These are phyloP conservation scores for Pugionium dolabratum DNA, from an alignment of 345 rosid genomes.

Conservation along the genomic window DNA sequence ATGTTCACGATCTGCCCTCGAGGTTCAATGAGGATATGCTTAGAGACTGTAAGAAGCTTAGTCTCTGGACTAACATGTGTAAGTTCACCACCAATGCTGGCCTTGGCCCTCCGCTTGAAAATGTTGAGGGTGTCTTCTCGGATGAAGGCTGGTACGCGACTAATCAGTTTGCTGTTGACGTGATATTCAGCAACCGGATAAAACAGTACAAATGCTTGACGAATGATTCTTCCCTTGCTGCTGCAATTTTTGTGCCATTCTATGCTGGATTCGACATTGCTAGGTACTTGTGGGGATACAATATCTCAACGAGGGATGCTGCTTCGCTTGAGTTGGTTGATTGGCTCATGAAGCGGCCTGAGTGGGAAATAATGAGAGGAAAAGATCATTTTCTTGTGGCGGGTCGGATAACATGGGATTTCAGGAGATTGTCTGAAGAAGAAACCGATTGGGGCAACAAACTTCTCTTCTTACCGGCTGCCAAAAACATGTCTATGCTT, in stretches of 20 bases:
- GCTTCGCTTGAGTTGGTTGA: conserved; percentile 81
- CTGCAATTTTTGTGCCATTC: conserved; percentile 84
- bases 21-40: conserved; percentile 89
- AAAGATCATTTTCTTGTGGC: conserved; percentile 92
- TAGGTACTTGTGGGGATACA: conserved; percentile 81
- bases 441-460: conserved; percentile 90
- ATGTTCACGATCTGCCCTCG: conserved; percentile 73
- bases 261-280: conserved; percentile 90
- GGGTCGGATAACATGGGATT: conserved; percentile 94
- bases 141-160: conserved; percentile 86
- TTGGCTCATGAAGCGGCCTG: conserved; percentile 83
- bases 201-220: conserved; percentile 88
- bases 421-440: conserved; percentile 70
- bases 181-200: conserved; percentile 80
- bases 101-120: conserved; percentile 81
- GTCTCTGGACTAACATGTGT: conserved; percentile 93
- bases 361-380: conserved; percentile 84
- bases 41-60: conserved; percentile 73
- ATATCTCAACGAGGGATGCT: conserved; percentile 70
- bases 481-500: conserved; percentile 89
- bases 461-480: conserved; percentile 81
- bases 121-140: conserved; percentile 75
- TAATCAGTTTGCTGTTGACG: conserved; percentile 85
- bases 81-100: conserved; percentile 80
- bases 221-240: conserved; percentile 75